Percentiles rank a stretch among this genome's conserved stretches.
phyloP scores from a whole-genome alignment of 176 grass and related monocot species.

The Lolium rigidum region DNA sequence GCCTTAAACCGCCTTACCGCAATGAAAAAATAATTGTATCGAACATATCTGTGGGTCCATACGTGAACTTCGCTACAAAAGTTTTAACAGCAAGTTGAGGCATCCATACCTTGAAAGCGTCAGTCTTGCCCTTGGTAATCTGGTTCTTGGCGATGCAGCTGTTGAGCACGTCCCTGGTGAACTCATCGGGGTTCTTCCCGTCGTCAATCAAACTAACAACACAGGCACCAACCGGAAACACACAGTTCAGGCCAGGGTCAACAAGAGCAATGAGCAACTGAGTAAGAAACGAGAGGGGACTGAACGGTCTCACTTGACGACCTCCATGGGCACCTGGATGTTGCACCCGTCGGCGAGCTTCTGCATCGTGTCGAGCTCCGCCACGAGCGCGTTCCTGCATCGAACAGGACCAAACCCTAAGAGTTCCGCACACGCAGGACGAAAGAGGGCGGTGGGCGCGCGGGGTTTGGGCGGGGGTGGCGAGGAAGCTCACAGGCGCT shows the following conservation, averaged over 20 bases:
- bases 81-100: not conserved
- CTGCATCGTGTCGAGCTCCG: constrained; percentile 94
- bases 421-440: not conserved
- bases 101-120: constrained; percentile 89
- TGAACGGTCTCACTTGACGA: constrained; percentile 71
- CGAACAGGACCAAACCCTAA: constrained; percentile 48
- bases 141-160: constrained; percentile 95
- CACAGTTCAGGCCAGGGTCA: not conserved
- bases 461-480: no score
- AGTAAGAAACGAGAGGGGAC: not conserved
- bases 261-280: not conserved
- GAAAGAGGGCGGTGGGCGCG: not conserved
- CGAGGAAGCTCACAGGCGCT: constrained; percentile 62
- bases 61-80: not conserved
- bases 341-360: constrained; percentile 84
- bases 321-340: constrained; percentile 95
- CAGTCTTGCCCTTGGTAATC: constrained; percentile 94
- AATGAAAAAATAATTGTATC: no score
- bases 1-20: no score
- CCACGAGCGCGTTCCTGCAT: constrained; percentile 76
- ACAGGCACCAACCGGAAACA: constrained; percentile 14
- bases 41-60: not conserved
- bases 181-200: constrained; percentile 96
- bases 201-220: constrained; percentile 84
- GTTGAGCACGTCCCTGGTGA: constrained; percentile 87